Conservation (phyloP, 129 eudicot genomes). For the Deinandra increscens region DNA sequence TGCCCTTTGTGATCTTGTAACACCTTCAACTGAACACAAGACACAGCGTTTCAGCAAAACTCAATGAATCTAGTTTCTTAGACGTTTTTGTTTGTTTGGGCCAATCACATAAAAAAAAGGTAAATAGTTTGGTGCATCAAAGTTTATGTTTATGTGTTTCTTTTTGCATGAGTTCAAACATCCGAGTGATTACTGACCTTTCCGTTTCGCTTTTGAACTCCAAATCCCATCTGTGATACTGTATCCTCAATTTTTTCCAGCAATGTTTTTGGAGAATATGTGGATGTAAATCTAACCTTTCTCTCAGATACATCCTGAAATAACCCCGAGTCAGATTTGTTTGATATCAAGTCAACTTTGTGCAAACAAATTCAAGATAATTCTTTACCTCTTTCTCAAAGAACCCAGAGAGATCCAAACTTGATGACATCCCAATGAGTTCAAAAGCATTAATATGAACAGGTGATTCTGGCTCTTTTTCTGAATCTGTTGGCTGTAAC, state of each 20-base stretch:
- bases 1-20: slow-evolving; percentile 59
- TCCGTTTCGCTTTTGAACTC: slow-evolving; percentile 84
- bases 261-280: slow-evolving; percentile 63
- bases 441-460: slow-evolving; percentile 79
- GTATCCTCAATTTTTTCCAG: slow-evolving; percentile 66
- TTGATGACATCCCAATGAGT: slow-evolving; percentile 94
- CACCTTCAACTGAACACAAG: slow-evolving; percentile 58
- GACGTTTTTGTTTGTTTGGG: no score
- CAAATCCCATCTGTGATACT: slow-evolving; percentile 79
- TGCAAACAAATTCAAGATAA: not conserved
- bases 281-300: slow-evolving; percentile 88
- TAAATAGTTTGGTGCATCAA: no score
- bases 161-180: not conserved
- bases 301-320: slow-evolving; percentile 87
- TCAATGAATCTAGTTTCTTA: not conserved
- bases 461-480: slow-evolving; percentile 59
- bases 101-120: no score
- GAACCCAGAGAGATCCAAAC: slow-evolving; percentile 82
- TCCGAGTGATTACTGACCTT: slow-evolving; percentile 45
- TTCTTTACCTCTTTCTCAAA: slow-evolving; percentile 83
- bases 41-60: slow-evolving; percentile 22
- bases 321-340: not conserved
- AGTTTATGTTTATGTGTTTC: not conserved
- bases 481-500: slow-evolving; percentile 53
- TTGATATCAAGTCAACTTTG: not conserved